Base-by-base conservation (phyloP, 176 grass and related monocot genomes). In the Cenchrus purpureus region DNA sequence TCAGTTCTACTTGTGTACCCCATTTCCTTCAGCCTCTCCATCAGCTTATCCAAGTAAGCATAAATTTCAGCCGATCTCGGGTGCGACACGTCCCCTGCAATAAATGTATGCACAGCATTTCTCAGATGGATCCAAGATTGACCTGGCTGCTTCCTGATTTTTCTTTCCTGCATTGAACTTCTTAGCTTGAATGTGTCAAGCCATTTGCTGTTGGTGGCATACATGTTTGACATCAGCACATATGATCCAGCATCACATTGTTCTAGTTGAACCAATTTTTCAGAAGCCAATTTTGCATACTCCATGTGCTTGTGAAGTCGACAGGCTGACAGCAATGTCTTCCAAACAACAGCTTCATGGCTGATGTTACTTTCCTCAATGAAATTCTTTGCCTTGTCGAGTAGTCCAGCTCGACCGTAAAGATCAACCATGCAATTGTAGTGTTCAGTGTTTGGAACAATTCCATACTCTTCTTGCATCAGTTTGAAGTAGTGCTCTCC, bases 391-490 rank as follows among this genome's bases (percentile, higher is more conserved):
- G 84, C 92, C 56, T 71, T 89, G 19, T 76, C 77, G 0, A 94
- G 80, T 53, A 94, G 65, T 54, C 92, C 92, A 73, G 92, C 72
- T 82, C 89, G 84, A 29, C 89, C 84, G 4, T 87, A 91, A 72
- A 94, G 92, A 87, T 94, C 92, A 56, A 94, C 92, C 84, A 94
- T 91, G 60, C 92, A 91, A 84, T 88, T 91, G 56, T 85, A 91
- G 62, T 94, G 92, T 19, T 91, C 86, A 19, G 78, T 84, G 71
- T 68, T 80, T n/a, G 87, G 92, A 87, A 73, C 76, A 81, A 92
- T 92, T 70, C 65, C 77, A 66, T 89, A 81, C 15, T 84, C 81
- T 77, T 84, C 76, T 74, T 81, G 84, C 91, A 92, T 89, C 17
- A 69, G 77, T 31, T 53, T 89, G 72, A 92, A 92, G 78, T 81